phyloP scores from a whole-genome alignment of 306 rosid species.

The Luffa acutangula region DNA sequence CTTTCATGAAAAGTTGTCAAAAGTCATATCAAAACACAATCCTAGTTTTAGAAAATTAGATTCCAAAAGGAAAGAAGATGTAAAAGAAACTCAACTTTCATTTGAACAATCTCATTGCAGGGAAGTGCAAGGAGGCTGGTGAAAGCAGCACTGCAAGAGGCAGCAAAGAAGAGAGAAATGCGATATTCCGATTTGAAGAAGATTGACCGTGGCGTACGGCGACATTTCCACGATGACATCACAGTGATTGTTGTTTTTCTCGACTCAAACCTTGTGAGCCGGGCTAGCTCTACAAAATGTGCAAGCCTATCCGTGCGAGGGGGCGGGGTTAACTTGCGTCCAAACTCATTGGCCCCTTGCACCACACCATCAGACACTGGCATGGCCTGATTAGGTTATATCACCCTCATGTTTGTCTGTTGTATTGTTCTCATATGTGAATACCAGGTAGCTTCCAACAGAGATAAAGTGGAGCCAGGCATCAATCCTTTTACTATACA shows the following conservation, averaged over 20 bases:
- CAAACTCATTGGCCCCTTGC: slow-evolving; percentile 51
- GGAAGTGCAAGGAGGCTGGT: slow-evolving; percentile 63
- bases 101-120: slow-evolving; percentile 29
- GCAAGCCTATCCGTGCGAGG: slow-evolving; percentile 45
- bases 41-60: not conserved
- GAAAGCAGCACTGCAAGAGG: slow-evolving; percentile 51
- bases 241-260: slow-evolving; percentile 57
- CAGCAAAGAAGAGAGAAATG: slow-evolving; percentile 77
- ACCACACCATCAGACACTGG: slow-evolving; percentile 34
- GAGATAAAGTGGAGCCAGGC: slow-evolving; percentile 35
- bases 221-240: slow-evolving; percentile 69
- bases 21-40: not conserved
- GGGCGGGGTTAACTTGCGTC: slow-evolving; percentile 48
- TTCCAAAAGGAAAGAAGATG: not conserved
- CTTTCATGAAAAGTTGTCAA: not conserved
- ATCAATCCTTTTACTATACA: slow-evolving; percentile 54
- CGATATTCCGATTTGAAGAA: slow-evolving; percentile 61
- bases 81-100: not conserved
- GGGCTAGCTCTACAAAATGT: slow-evolving; percentile 43
- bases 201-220: slow-evolving; percentile 61
- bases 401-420: slow-evolving; percentile 21
- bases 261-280: slow-evolving; percentile 47
- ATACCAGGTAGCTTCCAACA: slow-evolving; percentile 61
- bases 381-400: slow-evolving; percentile 31
- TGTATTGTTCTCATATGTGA: slow-evolving; percentile 69